phyloP scores from a whole-genome alignment of 371 early-diverging fungal species.

The Phascolomyces articulosus region DNA sequence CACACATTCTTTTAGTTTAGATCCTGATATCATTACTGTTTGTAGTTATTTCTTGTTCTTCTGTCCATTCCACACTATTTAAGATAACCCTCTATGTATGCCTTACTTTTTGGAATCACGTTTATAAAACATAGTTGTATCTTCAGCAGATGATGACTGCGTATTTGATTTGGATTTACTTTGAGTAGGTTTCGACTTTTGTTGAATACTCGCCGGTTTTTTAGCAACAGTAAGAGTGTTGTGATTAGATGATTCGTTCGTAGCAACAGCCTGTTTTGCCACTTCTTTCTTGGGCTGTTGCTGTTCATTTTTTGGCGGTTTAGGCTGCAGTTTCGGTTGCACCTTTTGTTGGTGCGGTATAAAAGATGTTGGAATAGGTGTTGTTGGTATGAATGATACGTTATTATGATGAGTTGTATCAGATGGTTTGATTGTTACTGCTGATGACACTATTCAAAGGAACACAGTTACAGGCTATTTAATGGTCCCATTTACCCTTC shows the following conservation, averaged over 20 bases:
- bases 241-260: background rate
- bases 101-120: conserved; percentile 5
- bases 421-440: background rate
- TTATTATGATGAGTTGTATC: background rate
- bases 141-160: background rate
- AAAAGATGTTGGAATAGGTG: background rate
- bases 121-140: background rate
- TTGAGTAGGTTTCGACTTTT: too few relatives aligned
- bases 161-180: background rate
- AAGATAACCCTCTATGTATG: too few relatives aligned
- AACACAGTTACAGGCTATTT: too few relatives aligned
- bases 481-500: too few relatives aligned
- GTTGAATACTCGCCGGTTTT: too few relatives aligned
- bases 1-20: too few relatives aligned
- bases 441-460: too few relatives aligned
- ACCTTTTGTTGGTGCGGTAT: background rate
- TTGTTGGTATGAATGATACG: background rate
- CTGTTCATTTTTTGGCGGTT: background rate
- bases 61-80: too few relatives aligned
- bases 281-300: background rate
- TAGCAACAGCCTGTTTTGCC: background rate
- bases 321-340: background rate
- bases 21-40: too few relatives aligned
- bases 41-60: background rate
- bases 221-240: background rate